These are phyloP conservation scores for Albugo candida DNA, from an alignment of 352 stramenopile species.

Conservation along the genomic window DNA sequence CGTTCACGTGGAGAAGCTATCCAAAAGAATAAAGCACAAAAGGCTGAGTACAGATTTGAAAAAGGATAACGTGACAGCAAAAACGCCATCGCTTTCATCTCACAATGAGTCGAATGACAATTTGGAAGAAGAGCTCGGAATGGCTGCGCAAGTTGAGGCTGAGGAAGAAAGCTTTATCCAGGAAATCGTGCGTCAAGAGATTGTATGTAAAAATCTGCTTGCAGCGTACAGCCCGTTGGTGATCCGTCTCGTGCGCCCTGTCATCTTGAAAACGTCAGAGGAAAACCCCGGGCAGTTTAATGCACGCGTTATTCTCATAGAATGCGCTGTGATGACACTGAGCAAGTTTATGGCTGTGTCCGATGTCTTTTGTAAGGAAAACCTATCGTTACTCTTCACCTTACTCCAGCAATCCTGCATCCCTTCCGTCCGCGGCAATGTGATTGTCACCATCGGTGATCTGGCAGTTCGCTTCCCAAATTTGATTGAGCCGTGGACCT, in stretches of 20 bases:
- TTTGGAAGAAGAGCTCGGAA: constrained; percentile 87
- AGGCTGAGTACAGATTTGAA: constrained; percentile 3
- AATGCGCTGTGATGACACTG: constrained; percentile 87
- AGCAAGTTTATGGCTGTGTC: constrained; percentile 98
- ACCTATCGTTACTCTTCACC: constrained; percentile 91
- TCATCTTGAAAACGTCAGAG: constrained; percentile 25
- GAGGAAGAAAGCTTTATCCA: constrained; percentile 86
- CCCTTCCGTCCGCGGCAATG: constrained; percentile 81
- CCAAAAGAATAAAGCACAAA: too few relatives aligned
- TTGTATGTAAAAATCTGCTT: constrained; percentile 84
- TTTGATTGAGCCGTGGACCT: constrained; percentile 95
- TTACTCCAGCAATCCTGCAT: constrained; percentile 60
- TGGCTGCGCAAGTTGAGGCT: constrained; percentile 76
- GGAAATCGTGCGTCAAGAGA: constrained; percentile 80
- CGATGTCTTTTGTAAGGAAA: constrained; percentile 86
- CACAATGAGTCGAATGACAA: constrained; percentile 27
- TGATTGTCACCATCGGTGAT: constrained; percentile 93
- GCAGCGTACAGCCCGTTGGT: constrained; percentile 83
- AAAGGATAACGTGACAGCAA: constrained; percentile 67
- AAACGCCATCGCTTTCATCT: constrained; percentile 70
- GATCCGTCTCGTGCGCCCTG: constrained; percentile 50
- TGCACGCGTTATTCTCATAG: constrained; percentile 57
- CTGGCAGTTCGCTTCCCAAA: constrained; percentile 97
- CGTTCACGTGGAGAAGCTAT: constrained; percentile 76
- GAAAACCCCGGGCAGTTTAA: constrained; percentile 43